phyloP scores from a whole-genome alignment of 2,329 filamentous ascomycete species.

The Aureobasidium sp. region DNA sequence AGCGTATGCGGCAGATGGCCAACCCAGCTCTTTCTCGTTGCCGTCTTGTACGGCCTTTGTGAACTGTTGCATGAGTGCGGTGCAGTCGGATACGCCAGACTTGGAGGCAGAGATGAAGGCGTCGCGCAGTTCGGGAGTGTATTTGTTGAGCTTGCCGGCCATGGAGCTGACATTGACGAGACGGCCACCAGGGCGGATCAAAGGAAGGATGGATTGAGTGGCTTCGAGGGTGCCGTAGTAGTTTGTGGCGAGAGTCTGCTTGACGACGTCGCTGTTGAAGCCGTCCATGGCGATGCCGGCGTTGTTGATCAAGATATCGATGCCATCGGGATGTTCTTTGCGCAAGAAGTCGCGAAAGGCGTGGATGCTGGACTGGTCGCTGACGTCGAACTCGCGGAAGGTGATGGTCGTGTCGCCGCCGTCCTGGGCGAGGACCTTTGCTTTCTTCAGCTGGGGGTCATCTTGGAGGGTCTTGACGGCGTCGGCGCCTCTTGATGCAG shows the following conservation, averaged over 20 bases:
- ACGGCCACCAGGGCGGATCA: slow-evolving; percentile 40
- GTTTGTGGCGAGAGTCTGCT: slow-evolving; percentile 44
- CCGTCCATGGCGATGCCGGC: slow-evolving; percentile 44
- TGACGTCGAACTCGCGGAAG: slow-evolving; percentile 45
- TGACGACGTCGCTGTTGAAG: slow-evolving; percentile 43
- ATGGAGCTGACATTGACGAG: slow-evolving; percentile 46
- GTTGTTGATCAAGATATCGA: slow-evolving; percentile 51
- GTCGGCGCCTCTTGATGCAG: slow-evolving; percentile 40
- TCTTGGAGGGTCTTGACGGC: slow-evolving; percentile 39
- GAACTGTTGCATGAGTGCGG: slow-evolving; percentile 45
- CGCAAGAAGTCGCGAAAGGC: slow-evolving; percentile 37
- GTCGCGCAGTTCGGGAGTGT: slow-evolving; percentile 36
- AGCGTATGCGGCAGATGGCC: slow-evolving; percentile 45
- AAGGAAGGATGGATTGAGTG: slow-evolving; percentile 39
- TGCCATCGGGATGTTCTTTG: slow-evolving; percentile 40
- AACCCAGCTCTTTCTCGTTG: slow-evolving; percentile 42
- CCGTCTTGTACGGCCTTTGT: slow-evolving; percentile 39
- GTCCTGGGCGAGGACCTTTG: slow-evolving; percentile 38
- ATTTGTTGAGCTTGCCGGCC: slow-evolving; percentile 40
- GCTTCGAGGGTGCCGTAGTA: slow-evolving; percentile 47
- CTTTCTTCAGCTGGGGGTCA: slow-evolving; percentile 40
- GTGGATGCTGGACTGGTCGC: slow-evolving; percentile 38
- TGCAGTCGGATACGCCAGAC: slow-evolving; percentile 38
- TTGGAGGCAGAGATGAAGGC: slow-evolving; percentile 36
- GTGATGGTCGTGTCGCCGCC: slow-evolving; percentile 42